A percentile compares a stretch with the other conserved stretches of the same genome.
Evolutionary conservation across 805 yeast species (phyloP).

Genomic region (Saccharomycopsis guyanensis): DNA sequence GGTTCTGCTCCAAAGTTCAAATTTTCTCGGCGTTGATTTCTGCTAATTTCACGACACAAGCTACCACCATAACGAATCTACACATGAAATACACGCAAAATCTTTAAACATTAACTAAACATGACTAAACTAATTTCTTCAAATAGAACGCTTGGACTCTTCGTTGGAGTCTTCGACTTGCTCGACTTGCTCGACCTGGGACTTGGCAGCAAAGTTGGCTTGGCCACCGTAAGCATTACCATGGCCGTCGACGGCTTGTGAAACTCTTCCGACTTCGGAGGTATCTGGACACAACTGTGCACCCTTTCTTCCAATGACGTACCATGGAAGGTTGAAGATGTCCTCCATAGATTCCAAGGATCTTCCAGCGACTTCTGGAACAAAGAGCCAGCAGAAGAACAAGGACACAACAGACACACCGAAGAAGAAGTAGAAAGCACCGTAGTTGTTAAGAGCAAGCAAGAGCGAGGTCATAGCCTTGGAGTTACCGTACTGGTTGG

Average conservation of each 20-base stretch:
- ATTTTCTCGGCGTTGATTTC: background rate
- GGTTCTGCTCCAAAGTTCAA: background rate
- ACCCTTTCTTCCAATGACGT: constrained; percentile 48
- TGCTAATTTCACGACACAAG: too few species aligned
- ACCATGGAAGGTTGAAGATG: constrained; percentile 49
- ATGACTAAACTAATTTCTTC: too few species aligned
- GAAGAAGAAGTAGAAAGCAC: constrained; percentile 45
- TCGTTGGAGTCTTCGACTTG: background rate
- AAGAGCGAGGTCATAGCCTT: constrained; percentile 49
- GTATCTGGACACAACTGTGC: constrained; percentile 44
- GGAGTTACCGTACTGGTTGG: constrained; percentile 50
- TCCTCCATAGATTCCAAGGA: constrained; percentile 47
- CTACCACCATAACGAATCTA: too few species aligned
- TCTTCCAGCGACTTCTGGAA: constrained; percentile 45
- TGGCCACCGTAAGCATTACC: background rate
- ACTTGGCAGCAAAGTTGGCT: background rate
- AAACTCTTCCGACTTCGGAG: constrained; percentile 30
- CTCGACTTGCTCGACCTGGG: background rate
- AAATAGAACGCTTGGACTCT: too few species aligned
- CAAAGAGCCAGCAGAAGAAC: constrained; percentile 41
- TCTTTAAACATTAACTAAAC: too few species aligned
- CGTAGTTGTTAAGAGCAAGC: constrained; percentile 36
- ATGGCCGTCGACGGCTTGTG: background rate
- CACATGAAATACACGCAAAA: too few species aligned
- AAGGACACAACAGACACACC: constrained; percentile 36